A percentile compares a stretch with the other conserved stretches of the same genome.
Evolutionary conservation across 139 green algal genomes (phyloP).

Genomic region (Tetradesmus obliquus): DNA sequence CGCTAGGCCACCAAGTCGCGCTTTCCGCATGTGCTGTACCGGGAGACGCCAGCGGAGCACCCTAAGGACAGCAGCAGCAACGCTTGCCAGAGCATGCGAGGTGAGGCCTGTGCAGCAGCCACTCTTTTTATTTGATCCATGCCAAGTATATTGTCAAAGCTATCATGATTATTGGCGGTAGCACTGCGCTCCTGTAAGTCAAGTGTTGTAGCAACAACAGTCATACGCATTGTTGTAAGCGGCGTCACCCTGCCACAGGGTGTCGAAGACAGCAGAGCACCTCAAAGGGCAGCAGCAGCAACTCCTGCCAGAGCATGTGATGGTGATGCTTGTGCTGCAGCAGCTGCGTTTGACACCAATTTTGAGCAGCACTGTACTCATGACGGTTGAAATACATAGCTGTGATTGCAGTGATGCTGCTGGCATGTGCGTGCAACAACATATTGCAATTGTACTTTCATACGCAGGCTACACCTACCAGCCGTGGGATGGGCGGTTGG

Average conservation of each 20-base stretch:
- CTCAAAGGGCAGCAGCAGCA: not conserved
- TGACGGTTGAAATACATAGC: not conserved
- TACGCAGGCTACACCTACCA: constrained; percentile 13
- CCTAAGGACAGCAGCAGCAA: not conserved
- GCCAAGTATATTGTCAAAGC: not conserved
- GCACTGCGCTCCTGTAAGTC: not conserved
- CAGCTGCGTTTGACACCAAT: not conserved
- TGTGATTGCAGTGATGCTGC: not conserved
- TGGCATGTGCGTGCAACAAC: not conserved
- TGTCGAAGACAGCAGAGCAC: not conserved
- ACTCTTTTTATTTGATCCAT: not conserved
- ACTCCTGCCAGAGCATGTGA: not conserved
- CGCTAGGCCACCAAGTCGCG: not conserved
- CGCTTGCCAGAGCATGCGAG: not conserved
- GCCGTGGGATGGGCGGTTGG: not conserved
- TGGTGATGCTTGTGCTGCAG: too few species aligned
- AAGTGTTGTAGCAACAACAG: not conserved
- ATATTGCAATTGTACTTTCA: not conserved
- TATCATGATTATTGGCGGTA: not conserved
- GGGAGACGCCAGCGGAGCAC: constrained; percentile 6
- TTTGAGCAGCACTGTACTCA: not conserved
- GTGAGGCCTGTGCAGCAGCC: not conserved
- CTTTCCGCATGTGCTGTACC: constrained; percentile 9
- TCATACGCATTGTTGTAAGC: not conserved
- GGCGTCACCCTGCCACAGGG: not conserved